Evolutionary conservation across 176 grass and related monocot genomes (phyloP).

Genomic region (Aegilops bicornis): DNA sequence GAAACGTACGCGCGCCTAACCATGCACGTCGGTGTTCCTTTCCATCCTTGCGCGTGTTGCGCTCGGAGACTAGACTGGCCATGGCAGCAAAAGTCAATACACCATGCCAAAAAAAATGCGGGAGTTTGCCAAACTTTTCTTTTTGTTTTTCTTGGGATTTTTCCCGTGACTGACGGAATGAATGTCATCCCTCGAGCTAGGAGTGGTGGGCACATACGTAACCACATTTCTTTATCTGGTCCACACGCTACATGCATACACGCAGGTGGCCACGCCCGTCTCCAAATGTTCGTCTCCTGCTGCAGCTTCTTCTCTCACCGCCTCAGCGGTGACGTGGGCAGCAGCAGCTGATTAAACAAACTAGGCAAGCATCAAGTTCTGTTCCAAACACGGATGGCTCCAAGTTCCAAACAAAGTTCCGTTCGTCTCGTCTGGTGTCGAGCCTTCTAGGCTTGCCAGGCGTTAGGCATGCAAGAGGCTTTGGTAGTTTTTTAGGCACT

Average conservation of each 20-base stretch:
- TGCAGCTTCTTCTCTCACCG: not conserved
- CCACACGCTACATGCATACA: not conserved
- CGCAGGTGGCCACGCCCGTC: not conserved
- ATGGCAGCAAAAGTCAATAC: too few species aligned
- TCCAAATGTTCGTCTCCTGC: not conserved
- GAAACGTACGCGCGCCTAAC: constrained; percentile 18
- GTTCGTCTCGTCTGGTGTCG: too few species aligned
- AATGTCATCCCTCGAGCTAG: not conserved
- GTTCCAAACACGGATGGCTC: not conserved
- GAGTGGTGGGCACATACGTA: too few species aligned
- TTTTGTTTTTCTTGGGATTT: too few species aligned
- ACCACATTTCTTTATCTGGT: not conserved
- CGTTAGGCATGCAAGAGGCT: too few species aligned
- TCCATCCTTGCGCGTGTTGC: not conserved
- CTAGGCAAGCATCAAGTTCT: not conserved
- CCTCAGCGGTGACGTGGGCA: not conserved
- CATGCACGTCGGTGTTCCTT: not conserved
- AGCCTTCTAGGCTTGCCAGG: too few species aligned
- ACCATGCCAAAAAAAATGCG: too few species aligned
- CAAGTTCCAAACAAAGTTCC: too few species aligned
- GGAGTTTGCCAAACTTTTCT: too few species aligned
- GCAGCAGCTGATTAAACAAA: not conserved
- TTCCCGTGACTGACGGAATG: too few species aligned
- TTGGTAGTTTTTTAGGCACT: too few species aligned
- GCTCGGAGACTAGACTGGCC: not conserved